phyloP scores from a whole-genome alignment of 148 eudicot species.

The Silene conica region DNA sequence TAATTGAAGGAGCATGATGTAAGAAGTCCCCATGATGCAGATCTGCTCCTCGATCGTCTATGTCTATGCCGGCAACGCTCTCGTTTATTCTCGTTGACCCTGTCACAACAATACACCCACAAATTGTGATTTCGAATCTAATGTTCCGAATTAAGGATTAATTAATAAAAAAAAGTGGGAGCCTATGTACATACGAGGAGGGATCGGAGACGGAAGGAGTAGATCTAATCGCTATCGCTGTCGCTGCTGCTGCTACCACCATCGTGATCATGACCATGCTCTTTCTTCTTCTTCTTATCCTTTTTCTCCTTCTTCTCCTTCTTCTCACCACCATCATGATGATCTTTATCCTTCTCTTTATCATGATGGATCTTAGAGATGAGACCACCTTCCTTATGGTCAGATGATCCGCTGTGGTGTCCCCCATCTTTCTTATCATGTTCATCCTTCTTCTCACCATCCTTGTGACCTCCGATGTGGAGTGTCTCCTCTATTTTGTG shows the following conservation, averaged over 20 bases:
- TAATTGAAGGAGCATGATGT: too few species aligned
- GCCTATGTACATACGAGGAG: too few species aligned
- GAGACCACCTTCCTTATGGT: constrained; percentile 14
- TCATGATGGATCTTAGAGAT: constrained; percentile 3
- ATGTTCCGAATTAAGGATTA: too few species aligned
- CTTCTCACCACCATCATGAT: not conserved
- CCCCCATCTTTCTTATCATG: constrained; percentile 8
- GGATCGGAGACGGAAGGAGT: not conserved
- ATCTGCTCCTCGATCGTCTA: too few species aligned
- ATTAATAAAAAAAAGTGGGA: not conserved
- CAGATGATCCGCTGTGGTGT: not conserved
- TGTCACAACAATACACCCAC: too few species aligned
- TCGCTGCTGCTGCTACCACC: constrained; percentile 8
- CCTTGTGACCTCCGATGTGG: constrained; percentile 23
- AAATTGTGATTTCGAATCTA: too few species aligned
- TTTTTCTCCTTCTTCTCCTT: constrained; percentile 5
- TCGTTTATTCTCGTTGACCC: too few species aligned
- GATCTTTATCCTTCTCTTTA: not conserved
- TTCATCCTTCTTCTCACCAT: constrained; percentile 3
- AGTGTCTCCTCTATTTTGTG: constrained; percentile 21
- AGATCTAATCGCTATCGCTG: constrained; percentile 14
- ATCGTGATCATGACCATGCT: not conserved
- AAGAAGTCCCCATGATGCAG: too few species aligned
- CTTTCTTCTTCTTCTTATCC: constrained; percentile 17
- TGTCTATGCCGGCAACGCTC: too few species aligned